These are phyloP conservation scores for Amphirosellinia nigrospora DNA, from an alignment of 495 filamentous ascomycete genomes.

Conservation along the genomic window DNA sequence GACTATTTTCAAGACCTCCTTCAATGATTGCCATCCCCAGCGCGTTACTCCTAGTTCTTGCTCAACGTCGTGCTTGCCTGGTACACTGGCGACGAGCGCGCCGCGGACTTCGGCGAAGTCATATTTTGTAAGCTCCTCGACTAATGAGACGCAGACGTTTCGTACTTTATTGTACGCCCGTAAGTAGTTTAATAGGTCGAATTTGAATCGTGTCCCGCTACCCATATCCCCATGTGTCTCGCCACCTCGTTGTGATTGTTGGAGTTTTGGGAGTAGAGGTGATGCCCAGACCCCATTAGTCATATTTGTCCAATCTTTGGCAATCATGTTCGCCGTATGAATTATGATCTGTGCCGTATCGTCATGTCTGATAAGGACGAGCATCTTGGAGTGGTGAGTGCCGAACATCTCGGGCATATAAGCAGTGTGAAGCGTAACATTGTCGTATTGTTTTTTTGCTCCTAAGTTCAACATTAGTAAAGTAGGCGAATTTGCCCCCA, in stretches of 20 bases:
- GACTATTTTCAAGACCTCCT: conserved; percentile 63
- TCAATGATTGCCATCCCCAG: conserved; percentile 79
- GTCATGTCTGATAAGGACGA: conserved; percentile 80
- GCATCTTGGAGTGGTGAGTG: conserved; percentile 83
- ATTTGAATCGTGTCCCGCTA: conserved; percentile 74
- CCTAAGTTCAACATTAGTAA: conserved; percentile 43
- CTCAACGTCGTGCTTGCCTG: conserved; percentile 63
- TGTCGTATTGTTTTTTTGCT: conserved; percentile 64
- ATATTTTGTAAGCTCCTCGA: conserved; percentile 63
- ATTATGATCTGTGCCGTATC: conserved; percentile 80
- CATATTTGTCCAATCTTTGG: conserved; percentile 86
- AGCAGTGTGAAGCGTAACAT: conserved; percentile 74
- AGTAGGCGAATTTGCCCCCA: not conserved
- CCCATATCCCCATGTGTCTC: conserved; percentile 47
- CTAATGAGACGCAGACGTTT: conserved; percentile 54
- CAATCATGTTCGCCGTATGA: conserved; percentile 90
- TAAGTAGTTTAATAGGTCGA: conserved; percentile 76
- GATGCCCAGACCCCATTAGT: conserved; percentile 84
- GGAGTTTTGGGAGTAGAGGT: conserved; percentile 65
- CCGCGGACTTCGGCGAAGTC: conserved; percentile 76
- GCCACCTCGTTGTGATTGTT: not conserved
- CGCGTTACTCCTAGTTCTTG: conserved; percentile 53
- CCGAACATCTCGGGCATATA: conserved; percentile 88
- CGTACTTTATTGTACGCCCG: conserved; percentile 66
- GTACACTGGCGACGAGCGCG: conserved; percentile 77